These are phyloP conservation scores for Agarophyton chilense DNA, from an alignment of 23 red algal species.

Conservation along the genomic window DNA sequence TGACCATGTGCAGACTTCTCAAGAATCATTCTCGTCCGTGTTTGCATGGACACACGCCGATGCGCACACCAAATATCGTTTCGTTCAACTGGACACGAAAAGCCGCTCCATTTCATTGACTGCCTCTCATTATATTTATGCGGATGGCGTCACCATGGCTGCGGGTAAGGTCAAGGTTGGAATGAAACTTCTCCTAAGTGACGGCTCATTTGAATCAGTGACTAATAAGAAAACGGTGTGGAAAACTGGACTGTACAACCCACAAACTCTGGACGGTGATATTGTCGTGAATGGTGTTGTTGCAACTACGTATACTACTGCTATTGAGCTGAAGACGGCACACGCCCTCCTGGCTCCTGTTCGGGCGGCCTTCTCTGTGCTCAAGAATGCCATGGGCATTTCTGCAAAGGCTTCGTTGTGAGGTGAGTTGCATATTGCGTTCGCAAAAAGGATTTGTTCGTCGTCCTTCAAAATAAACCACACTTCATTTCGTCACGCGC, in stretches of 20 bases:
- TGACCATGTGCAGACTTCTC: conserved; percentile 27
- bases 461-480: too few relatives aligned
- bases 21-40: conserved; percentile 6
- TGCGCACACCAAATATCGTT: conserved; percentile 11
- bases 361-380: background rate
- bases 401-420: background rate
- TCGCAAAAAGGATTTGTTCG: background rate
- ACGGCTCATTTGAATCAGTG: background rate
- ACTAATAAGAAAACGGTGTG: background rate
- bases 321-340: background rate
- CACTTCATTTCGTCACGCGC: too few relatives aligned
- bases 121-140: conserved; percentile 55
- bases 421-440: background rate
- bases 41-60: conserved; percentile 52
- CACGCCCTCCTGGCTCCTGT: conserved; percentile 12
- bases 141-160: background rate
- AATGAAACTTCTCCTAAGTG: background rate
- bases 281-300: conserved; percentile 4
- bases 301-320: background rate
- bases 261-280: conserved; percentile 10
- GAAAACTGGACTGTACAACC: conserved; percentile 27
- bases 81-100: conserved; percentile 14
- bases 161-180: background rate
- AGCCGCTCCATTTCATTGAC: background rate
- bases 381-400: background rate